Evolutionary conservation across 441 rosid species (phyloP).

Genomic region (Populus trichocarpa): DNA sequence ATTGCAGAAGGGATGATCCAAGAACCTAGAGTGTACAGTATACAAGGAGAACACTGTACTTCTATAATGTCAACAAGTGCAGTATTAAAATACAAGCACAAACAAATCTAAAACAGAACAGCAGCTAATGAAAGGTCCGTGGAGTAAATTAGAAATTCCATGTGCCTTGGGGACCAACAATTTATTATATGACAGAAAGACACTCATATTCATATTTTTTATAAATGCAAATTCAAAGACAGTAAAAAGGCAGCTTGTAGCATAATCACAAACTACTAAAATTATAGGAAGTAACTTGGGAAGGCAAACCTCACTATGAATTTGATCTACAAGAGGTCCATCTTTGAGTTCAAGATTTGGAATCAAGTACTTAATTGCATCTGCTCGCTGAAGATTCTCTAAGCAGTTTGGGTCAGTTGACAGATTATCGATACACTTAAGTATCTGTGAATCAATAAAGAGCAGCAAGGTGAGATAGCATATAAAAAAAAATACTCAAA

Average conservation of each 20-base stretch:
- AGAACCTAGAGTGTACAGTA: not conserved
- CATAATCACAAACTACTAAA: not conserved
- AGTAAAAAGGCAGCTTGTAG: not conserved
- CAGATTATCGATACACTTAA: slow-evolving; percentile 78
- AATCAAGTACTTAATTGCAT: slow-evolving; percentile 91
- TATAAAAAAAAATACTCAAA: not conserved
- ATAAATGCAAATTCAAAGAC: not conserved
- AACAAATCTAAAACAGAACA: not conserved
- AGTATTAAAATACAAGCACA: not conserved
- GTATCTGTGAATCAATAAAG: slow-evolving; percentile 46
- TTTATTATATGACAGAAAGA: not conserved
- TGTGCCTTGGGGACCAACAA: not conserved
- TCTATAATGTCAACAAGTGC: not conserved
- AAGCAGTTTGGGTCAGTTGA: slow-evolving; percentile 96
- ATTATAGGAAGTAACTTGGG: slow-evolving; percentile 8
- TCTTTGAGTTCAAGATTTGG: slow-evolving; percentile 96
- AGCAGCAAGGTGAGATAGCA: slow-evolving; percentile 12
- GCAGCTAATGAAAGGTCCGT: not conserved
- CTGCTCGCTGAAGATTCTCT: slow-evolving; percentile 98
- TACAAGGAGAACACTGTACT: not conserved
- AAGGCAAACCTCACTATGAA: slow-evolving; percentile 75
- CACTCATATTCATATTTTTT: not conserved
- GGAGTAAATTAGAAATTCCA: not conserved
- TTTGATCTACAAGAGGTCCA: slow-evolving; percentile 70
- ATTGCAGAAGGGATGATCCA: not conserved